Percentiles rank a stretch among this genome's conserved stretches.
phyloP scores from a whole-genome alignment of 108 stramenopile genomes.

The Ochromonas danica region DNA sequence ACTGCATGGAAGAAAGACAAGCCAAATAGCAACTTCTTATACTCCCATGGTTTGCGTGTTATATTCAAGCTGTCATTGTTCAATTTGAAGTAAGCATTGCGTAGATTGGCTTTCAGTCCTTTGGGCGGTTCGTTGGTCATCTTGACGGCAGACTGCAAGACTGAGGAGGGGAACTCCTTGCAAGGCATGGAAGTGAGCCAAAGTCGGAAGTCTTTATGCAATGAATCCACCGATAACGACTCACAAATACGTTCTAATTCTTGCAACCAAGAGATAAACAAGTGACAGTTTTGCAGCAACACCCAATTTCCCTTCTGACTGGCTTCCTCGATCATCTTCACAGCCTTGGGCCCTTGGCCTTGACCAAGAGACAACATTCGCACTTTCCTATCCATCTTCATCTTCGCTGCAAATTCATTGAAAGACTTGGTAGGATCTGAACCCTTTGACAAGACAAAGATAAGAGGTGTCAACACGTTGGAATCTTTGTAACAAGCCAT shows the following conservation, averaged over 20 bases:
- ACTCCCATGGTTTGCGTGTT: slow-evolving; percentile 47
- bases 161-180: slow-evolving; percentile 54
- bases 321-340: slow-evolving; percentile 52
- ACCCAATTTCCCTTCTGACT: slow-evolving; percentile 64
- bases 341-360: slow-evolving; percentile 54
- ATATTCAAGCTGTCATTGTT: slow-evolving; percentile 50
- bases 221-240: slow-evolving; percentile 43
- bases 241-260: slow-evolving; percentile 59
- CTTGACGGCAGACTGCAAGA: slow-evolving; percentile 59
- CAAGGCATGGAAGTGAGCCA: slow-evolving; percentile 64
- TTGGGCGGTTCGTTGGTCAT: slow-evolving; percentile 66
- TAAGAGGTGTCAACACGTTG: slow-evolving; percentile 47
- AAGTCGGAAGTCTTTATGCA: slow-evolving; percentile 60
- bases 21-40: slow-evolving; percentile 60
- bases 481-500: slow-evolving; percentile 55
- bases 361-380: slow-evolving; percentile 50
- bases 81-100: slow-evolving; percentile 57
- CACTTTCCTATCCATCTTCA: slow-evolving; percentile 55
- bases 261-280: slow-evolving; percentile 60
- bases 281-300: slow-evolving; percentile 69
- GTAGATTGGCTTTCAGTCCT: slow-evolving; percentile 55
- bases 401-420: slow-evolving; percentile 53
- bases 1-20: slow-evolving; percentile 63
- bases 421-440: slow-evolving; percentile 60
- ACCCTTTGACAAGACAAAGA: slow-evolving; percentile 57